Conservation (phyloP, 164 flowering plant genomes). For the Malania oleifera region DNA sequence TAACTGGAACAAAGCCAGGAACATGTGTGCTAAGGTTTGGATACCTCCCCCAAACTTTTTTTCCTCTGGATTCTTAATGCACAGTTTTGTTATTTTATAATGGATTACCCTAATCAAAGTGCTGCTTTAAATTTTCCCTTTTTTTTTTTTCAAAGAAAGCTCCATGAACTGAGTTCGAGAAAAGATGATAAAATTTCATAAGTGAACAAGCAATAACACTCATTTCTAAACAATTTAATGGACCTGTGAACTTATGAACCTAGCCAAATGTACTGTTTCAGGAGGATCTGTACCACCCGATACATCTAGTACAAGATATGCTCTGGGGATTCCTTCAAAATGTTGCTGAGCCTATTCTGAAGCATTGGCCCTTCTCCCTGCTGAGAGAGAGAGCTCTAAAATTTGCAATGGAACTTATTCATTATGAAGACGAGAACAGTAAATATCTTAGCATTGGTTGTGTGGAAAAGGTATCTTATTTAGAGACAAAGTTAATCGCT, state of each 20-base stretch:
- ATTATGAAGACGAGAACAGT: conserved; percentile 34
- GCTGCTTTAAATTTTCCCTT: no score
- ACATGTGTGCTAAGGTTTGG: conserved; percentile 16
- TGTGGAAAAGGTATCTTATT: conserved; percentile 26
- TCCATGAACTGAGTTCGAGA: no score
- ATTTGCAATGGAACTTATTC: conserved; percentile 27
- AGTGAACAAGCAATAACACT: no score
- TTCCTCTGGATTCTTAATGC: no score
- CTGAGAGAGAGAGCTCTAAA: conserved; percentile 31
- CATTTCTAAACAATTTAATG: no score
- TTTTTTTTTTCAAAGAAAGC: no score
- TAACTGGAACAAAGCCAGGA: conserved; percentile 16
- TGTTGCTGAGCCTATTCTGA: conserved; percentile 33
- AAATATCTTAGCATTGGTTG: conserved; percentile 35
- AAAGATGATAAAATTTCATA: no score
- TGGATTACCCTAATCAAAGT: no score
- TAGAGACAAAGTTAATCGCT: background rate
- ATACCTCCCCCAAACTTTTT: no score
- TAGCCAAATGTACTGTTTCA: conserved; percentile 10
- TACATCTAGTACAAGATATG: conserved; percentile 36
- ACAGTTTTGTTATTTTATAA: no score
- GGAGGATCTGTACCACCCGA: conserved; percentile 47
- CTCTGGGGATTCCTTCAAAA: conserved; percentile 36
- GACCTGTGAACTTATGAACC: no score
- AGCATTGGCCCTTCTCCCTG: conserved; percentile 32